These are phyloP conservation scores for Bruguiera gymnorhiza DNA, from an alignment of 345 rosid genomes.

Conservation along the genomic window DNA sequence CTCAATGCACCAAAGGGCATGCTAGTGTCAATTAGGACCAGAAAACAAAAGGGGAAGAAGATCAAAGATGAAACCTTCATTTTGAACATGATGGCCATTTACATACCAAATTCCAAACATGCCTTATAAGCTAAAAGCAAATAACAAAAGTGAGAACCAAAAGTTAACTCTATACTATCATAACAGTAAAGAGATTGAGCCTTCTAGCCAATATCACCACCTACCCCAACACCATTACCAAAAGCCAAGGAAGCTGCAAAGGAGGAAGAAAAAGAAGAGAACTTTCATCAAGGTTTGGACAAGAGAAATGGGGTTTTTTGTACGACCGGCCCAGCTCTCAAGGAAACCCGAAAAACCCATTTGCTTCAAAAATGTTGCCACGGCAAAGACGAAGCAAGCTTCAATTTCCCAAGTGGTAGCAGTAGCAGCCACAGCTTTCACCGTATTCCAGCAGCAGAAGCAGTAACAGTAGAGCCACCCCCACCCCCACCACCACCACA, in stretches of 20 bases:
- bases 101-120: background rate
- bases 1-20: conserved; percentile 4
- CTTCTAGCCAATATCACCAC: conserved; percentile 52
- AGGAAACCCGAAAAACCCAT: conserved; percentile 1
- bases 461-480: background rate
- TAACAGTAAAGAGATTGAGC: conserved; percentile 37
- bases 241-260: conserved; percentile 10
- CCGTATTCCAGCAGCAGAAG: background rate
- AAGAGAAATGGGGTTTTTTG: conserved; percentile 10
- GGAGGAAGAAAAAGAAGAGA: conserved; percentile 14
- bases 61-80: background rate
- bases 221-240: conserved; percentile 17
- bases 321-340: background rate
- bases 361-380: background rate
- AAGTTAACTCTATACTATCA: background rate
- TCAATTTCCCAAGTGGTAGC: conserved; percentile 1
- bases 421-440: conserved; percentile 9
- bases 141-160: conserved; percentile 2
- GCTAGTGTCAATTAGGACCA: background rate
- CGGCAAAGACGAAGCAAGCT: background rate
- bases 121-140: conserved; percentile 1
- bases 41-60: background rate
- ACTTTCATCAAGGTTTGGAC: conserved; percentile 9
- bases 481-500: background rate
- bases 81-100: background rate